These are phyloP conservation scores for Oryza punctata DNA, from an alignment of 176 grass and related monocot genomes.

Conservation along the genomic window DNA sequence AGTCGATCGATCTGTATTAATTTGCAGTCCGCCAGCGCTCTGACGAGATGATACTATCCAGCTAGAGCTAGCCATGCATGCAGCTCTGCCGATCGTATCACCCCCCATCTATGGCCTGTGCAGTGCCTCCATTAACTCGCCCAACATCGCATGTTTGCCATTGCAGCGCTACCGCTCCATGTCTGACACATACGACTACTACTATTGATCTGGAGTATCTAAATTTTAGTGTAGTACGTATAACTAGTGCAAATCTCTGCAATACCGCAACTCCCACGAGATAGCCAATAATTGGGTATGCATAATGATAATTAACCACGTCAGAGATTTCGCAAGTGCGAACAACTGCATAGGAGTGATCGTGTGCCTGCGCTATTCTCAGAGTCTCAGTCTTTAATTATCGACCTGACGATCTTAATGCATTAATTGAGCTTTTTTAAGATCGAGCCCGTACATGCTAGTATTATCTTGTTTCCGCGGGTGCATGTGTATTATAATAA, in stretches of 20 bases:
- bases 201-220: not conserved
- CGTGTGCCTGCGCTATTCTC: not conserved
- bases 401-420: not conserved
- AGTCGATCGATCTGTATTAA: slow-evolving; percentile 18
- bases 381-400: not conserved
- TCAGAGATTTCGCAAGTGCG: not conserved
- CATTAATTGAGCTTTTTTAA: not conserved
- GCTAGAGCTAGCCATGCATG: not conserved
- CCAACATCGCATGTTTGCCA: not conserved
- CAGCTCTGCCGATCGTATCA: not conserved
- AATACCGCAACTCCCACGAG: not conserved
- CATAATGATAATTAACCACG: not conserved
- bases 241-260: not conserved
- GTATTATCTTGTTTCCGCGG: not conserved
- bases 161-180: not conserved
- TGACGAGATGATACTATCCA: not conserved
- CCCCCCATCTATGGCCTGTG: not conserved
- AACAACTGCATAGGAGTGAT: not conserved
- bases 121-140: not conserved
- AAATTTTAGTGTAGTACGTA: not conserved
- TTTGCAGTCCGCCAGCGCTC: not conserved
- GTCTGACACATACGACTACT: not conserved
- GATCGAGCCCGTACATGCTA: not conserved
- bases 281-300: not conserved
- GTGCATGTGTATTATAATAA: not conserved